These are phyloP conservation scores for Nakazawaea pomicola DNA, from an alignment of 805 yeast species.

Conservation along the genomic window DNA sequence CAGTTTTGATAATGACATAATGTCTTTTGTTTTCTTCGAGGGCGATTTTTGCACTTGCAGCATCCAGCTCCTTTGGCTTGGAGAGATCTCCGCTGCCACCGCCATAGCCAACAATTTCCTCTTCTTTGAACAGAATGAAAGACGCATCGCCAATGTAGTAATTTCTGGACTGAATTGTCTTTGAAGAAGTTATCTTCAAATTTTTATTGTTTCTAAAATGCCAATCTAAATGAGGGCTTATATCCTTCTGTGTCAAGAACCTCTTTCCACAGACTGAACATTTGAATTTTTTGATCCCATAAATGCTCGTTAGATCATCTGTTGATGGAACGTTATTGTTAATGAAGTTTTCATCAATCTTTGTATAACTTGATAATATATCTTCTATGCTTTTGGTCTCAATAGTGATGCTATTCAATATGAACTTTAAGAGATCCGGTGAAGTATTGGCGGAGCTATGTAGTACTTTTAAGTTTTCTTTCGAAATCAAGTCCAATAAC, in stretches of 20 bases:
- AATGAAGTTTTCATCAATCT: slow-evolving; percentile 32
- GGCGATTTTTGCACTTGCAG: slow-evolving; percentile 2
- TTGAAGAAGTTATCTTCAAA: slow-evolving; percentile 42
- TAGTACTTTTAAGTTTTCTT: neutral
- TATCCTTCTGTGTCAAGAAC: slow-evolving; percentile 59
- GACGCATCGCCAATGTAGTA: slow-evolving; percentile 75
- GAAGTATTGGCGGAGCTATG: neutral
- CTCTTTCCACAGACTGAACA: slow-evolving; percentile 90
- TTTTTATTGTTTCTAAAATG: slow-evolving; percentile 89
- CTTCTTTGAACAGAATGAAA: slow-evolving; percentile 74
- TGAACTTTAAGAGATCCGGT: slow-evolving; percentile 5
- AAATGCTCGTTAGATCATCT: slow-evolving; percentile 36
- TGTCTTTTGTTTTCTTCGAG: slow-evolving; percentile 16
- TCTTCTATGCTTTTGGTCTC: slow-evolving; percentile 2
- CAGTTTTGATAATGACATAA: slow-evolving; percentile 36
- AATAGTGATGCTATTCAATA: slow-evolving; percentile 5
- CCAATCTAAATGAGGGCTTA: slow-evolving; percentile 84
- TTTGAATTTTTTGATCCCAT: slow-evolving; percentile 54
- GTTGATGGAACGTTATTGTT: slow-evolving; percentile 29
- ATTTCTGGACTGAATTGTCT: slow-evolving; percentile 63
- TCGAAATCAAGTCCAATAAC: neutral
- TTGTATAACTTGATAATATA: slow-evolving; percentile 3
- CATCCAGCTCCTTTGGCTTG: neutral
- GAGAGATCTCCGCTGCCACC: slow-evolving; percentile 18
- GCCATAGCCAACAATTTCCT: slow-evolving; percentile 43